Evolutionary conservation across 1,139 yeast genomes (phyloP), one percentile per base, ranked within the genome.

Genomic region (Scheffersomyces lignicola): DNA sequence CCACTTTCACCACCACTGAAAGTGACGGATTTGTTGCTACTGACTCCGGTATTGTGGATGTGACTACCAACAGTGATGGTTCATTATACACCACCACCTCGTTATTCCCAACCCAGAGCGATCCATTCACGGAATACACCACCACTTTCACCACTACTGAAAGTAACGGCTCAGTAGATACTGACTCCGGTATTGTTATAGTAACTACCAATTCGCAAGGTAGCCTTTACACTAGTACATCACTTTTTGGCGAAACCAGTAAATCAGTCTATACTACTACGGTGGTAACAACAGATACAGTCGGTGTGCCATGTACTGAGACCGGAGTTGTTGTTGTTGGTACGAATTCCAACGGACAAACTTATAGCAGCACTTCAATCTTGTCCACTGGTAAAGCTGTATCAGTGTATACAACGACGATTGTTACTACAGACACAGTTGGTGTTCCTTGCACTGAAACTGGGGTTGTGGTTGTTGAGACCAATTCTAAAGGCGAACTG

Each of bases 401-500:
- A 36, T 44, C 51, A 18, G 44, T 42, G 8, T 48, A 46, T 44
- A 45, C 51, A 11, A 47, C 51, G 9, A 48, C 52, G 3, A 32
- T 40, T 36, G 32, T 42, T n/a, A 41, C 50, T 7, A 48, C 51
- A 9, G 40, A 38, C 21, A 9, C 42, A 7, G 44, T 41, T 32
- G 56, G 56, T n/a, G 30, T 25, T 20, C 21, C 20, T 14, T 24
- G 34, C 25, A 20, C 20, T 10, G 20, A 25, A 10, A 31, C 32
- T 22, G 35, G 27, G 3, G 24, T 10, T 13, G 35, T 33, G 16
- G 23, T 33, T 28, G 28, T 26, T 22, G 18, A 21, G 11, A 32
- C 35, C 18, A 22, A 28, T 23, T 27, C 32, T 13, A 11, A 18
- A 3, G 35, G 35, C 9, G 4, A 8, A 7, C 10, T 17, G 9